A percentile compares a stretch with the other conserved stretches of the same genome.
These are phyloP conservation scores for Drosera spatulata DNA, from an alignment of 179 eudicot genomes.

Conservation along the genomic window DNA sequence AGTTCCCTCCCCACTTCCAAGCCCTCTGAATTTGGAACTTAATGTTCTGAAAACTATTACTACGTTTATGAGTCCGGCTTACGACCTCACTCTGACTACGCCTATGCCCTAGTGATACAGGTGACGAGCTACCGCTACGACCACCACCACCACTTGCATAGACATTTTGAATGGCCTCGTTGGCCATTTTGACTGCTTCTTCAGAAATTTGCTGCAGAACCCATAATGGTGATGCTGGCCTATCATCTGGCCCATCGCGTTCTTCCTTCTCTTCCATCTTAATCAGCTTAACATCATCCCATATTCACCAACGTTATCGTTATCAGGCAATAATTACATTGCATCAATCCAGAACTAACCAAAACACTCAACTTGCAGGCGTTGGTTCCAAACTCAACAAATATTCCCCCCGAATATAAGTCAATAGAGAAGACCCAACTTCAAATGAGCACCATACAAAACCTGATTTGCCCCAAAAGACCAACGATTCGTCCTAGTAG, in stretches of 20 bases:
- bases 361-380: too few species aligned
- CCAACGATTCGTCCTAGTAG: too few species aligned
- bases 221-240: slow-evolving; percentile 34
- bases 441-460: too few species aligned
- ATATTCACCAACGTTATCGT: slow-evolving; percentile 5
- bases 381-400: too few species aligned
- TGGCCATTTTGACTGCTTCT: slow-evolving; percentile 63
- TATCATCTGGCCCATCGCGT: slow-evolving; percentile 26
- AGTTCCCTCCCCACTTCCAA: slow-evolving; percentile 55
- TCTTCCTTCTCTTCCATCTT: slow-evolving; percentile 36
- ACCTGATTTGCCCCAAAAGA: too few species aligned
- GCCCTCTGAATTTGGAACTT: slow-evolving; percentile 72
- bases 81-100: slow-evolving; percentile 50
- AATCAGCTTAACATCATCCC: slow-evolving; percentile 17
- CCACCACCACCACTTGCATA: slow-evolving; percentile 24
- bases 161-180: slow-evolving; percentile 33
- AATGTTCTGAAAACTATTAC: slow-evolving; percentile 42
- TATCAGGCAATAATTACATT: too few species aligned
- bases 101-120: slow-evolving; percentile 31
- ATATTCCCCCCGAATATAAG: too few species aligned
- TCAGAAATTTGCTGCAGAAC: slow-evolving; percentile 52
- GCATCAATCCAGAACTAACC: too few species aligned
- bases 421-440: too few species aligned
- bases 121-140: slow-evolving; percentile 9
- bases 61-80: slow-evolving; percentile 23